Percentiles rank a stretch among this genome's conserved stretches.
Conservation (phyloP, 1,284 basidiomycete genomes). For the Cryptococcus deneoformans region DNA sequence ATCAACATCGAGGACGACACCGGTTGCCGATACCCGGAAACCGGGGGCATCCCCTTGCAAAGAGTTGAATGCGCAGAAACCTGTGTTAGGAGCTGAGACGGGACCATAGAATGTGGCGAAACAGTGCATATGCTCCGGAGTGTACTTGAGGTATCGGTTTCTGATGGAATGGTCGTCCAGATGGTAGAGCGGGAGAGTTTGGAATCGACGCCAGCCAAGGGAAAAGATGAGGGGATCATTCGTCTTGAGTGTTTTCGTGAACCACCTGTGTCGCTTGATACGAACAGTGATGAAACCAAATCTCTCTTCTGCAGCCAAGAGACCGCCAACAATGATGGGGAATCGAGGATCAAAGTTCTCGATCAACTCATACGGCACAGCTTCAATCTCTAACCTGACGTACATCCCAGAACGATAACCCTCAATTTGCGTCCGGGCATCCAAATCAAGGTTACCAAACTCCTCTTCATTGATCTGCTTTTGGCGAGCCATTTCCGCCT, state of each 20-base stretch:
- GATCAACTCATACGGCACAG: constrained; percentile 88
- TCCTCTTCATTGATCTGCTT: constrained; percentile 81
- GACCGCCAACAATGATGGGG: constrained; percentile 88
- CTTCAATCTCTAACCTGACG: constrained; percentile 81
- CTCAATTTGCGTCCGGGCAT: constrained; percentile 78
- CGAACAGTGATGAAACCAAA: constrained; percentile 94
- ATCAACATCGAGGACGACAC: constrained; percentile 92
- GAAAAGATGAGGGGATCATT: constrained; percentile 97
- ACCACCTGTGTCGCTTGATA: constrained; percentile 97
- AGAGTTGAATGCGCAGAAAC: constrained; percentile 96
- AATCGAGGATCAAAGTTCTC: constrained; percentile 89
- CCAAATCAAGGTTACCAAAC: constrained; percentile 75
- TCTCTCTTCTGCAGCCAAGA: constrained; percentile 86
- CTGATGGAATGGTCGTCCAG: constrained; percentile 96
- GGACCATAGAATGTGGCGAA: constrained; percentile 96
- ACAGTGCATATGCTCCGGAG: constrained; percentile 99
- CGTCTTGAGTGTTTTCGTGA: constrained; percentile 86
- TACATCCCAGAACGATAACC: constrained; percentile 92
- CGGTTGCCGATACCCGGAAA: constrained; percentile 91
- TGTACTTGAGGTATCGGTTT: constrained; percentile 99
- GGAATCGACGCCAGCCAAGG: constrained; percentile 94
- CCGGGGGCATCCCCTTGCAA: constrained; percentile 63
- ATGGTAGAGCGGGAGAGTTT: constrained; percentile 91
- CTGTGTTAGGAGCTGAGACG: constrained; percentile 87
- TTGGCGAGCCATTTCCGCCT: constrained; percentile 86